phyloP scores from a whole-genome alignment of 108 stramenopile genomes.

The Cyclotella choctawhatcheeana region DNA sequence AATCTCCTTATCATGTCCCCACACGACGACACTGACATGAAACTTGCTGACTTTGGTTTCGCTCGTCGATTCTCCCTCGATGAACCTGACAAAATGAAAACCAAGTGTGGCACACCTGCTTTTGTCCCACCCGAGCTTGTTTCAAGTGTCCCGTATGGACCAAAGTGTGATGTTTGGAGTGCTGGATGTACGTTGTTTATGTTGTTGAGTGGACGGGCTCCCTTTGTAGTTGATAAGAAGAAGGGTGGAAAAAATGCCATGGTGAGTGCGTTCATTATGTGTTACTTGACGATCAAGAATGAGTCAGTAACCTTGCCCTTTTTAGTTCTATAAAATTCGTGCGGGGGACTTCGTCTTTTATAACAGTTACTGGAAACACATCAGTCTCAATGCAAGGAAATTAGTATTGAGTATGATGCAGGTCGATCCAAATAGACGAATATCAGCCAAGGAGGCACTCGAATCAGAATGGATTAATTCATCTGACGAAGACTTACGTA shows the following conservation, averaged over 20 bases:
- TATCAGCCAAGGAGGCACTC: conserved; percentile 63
- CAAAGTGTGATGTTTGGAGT: conserved; percentile 93
- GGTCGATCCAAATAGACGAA: conserved; percentile 71
- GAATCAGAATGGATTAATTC: conserved; percentile 72
- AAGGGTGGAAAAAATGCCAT: conserved; percentile 59
- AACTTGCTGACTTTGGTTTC: conserved; percentile 97
- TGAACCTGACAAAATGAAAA: conserved; percentile 64
- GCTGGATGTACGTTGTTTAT: conserved; percentile 93
- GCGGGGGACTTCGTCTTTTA: conserved; percentile 82
- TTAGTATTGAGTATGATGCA: conserved; percentile 77
- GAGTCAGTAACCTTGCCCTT: too few species aligned
- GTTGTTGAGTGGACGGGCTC: conserved; percentile 70
- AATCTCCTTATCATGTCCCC: conserved; percentile 82
- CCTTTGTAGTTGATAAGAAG: conserved; percentile 61
- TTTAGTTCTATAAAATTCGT: conserved; percentile 77
- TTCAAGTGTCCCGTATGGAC: conserved; percentile 74
- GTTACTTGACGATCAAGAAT: too few species aligned
- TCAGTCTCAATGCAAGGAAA: conserved; percentile 79
- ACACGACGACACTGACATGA: conserved; percentile 79
- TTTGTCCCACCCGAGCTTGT: conserved; percentile 97
- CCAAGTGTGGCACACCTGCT: conserved; percentile 94
- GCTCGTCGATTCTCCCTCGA: conserved; percentile 72
- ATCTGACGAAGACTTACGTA: conserved; percentile 47
- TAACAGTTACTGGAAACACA: conserved; percentile 68
- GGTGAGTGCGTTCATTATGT: too few species aligned